These are phyloP conservation scores for Pholiota adiposa DNA, from an alignment of 1,284 basidiomycete species.

Conservation along the genomic window DNA sequence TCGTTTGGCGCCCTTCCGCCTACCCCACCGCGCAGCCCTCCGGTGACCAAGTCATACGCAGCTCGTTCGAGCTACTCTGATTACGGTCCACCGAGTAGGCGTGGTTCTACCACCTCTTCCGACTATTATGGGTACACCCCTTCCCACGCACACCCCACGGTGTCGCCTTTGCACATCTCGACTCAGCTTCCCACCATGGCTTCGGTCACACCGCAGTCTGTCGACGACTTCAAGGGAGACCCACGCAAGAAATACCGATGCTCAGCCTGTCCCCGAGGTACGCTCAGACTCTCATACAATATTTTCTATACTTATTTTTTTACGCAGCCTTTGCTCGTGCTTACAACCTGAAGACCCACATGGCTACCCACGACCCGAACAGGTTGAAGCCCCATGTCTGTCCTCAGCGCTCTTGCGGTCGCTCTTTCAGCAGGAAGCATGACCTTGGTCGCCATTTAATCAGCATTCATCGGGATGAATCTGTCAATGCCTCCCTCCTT, in stretches of 20 bases:
- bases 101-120: constrained; percentile 48
- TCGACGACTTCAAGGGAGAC: constrained; percentile 59
- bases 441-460: constrained; percentile 86
- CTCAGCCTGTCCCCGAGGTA: constrained; percentile 71
- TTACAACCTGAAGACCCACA: constrained; percentile 90
- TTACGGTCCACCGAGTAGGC: constrained; percentile 55
- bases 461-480: constrained; percentile 81
- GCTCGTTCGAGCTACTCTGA: constrained; percentile 64
- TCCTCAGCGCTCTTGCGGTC: constrained; percentile 78
- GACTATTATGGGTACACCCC: constrained; percentile 57
- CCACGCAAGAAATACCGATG: constrained; percentile 80
- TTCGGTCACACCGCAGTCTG: constrained; percentile 45
- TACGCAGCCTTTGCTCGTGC: constrained; percentile 81
- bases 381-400: constrained; percentile 85
- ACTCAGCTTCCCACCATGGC: constrained; percentile 50
- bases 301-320: neutral
- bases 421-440: constrained; percentile 90
- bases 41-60: constrained; percentile 42
- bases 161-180: constrained; percentile 62
- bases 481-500: constrained; percentile 44
- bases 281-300: constrained; percentile 21
- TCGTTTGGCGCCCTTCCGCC: constrained; percentile 63
- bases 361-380: constrained; percentile 88
- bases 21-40: constrained; percentile 59
- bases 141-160: constrained; percentile 42